phyloP scores from a whole-genome alignment of 2,329 filamentous ascomycete genomes.

The Colletotrichum sp. region DNA sequence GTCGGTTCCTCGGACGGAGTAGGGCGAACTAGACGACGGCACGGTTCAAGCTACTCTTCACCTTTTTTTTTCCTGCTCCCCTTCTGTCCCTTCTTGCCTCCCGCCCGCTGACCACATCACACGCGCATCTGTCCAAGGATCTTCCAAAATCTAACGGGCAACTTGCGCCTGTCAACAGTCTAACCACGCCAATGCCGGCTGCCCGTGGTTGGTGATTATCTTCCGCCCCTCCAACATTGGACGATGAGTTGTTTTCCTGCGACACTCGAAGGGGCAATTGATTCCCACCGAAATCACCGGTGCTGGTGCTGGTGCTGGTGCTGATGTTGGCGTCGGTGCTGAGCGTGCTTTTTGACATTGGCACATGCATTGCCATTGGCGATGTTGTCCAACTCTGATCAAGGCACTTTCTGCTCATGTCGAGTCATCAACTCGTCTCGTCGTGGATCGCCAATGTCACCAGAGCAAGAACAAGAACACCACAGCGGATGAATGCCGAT shows the following conservation, averaged over 20 bases:
- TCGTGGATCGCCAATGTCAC: background rate
- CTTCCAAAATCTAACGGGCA: background rate
- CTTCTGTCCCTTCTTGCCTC: background rate
- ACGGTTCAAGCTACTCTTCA: background rate
- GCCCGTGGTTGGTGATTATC: background rate
- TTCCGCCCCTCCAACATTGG: background rate
- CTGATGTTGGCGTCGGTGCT: background rate
- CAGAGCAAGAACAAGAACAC: background rate
- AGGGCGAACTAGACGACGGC: background rate
- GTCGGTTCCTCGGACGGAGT: slow-evolving; percentile 14
- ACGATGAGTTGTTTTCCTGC: slow-evolving; percentile 3
- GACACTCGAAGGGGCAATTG: background rate
- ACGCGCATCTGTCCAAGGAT: background rate
- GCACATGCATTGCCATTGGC: background rate
- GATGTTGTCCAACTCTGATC: background rate
- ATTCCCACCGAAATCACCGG: background rate
- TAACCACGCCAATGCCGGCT: background rate
- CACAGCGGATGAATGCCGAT: background rate
- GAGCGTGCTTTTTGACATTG: background rate
- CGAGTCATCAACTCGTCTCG: background rate
- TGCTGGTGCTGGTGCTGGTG: background rate
- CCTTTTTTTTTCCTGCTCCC: background rate
- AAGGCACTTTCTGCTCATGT: background rate
- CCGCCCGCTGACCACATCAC: slow-evolving; percentile 10
- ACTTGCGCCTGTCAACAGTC: background rate